Evolutionary conservation across 768 basidiomycete genomes (phyloP), one percentile per base, ranked within the genome.

Genomic region (Xerocomellus chrysenteron): DNA sequence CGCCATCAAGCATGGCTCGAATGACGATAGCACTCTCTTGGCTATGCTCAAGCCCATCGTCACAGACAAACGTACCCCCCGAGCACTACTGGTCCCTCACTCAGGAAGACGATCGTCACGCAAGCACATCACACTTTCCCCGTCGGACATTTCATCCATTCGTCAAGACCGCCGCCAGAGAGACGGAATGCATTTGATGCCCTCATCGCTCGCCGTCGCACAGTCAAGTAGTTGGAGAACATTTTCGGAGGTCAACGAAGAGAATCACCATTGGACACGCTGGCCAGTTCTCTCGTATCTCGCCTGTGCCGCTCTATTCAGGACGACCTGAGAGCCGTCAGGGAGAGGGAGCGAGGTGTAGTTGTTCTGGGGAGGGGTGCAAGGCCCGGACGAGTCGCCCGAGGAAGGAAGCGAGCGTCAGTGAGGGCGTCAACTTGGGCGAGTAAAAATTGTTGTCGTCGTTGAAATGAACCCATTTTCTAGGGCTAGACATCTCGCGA

Each of bases 41-140:
- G 70, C 78, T 11, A 74, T 61, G 33, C 73, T 81, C 48, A 68
- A 76, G 11, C 70, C 75, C 19, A 64, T 70, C 19, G 54, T 75
- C 50, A 64, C 67, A 48, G 65, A 69, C 12, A 67, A 73, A 28
- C 73, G 76, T 39, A 75, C 74, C 39, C 21, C 65, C 73, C 26
- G 76, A 77, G 24, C 73, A 78, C 42, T 81, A 82, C 61, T 68
- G 74, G 50, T 77, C 78, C n/a, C 63, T 75, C 13, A 78, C 78
- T 17, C 68, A 74, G 47, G 71, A 69, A 57, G 66, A 73, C 52
- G 55, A 47, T 43, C 51, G 45, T 43, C 58, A 68, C 12, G 37
- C 58, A 44, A 54, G 35, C 28, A 58, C 1, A 41, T 73, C 44
- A 72, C 73, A 0, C 71, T 70, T 13, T 70, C 68, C 4, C 62